phyloP scores from a whole-genome alignment of 176 grass and related monocot genomes.

The Saccharum officinarum region DNA sequence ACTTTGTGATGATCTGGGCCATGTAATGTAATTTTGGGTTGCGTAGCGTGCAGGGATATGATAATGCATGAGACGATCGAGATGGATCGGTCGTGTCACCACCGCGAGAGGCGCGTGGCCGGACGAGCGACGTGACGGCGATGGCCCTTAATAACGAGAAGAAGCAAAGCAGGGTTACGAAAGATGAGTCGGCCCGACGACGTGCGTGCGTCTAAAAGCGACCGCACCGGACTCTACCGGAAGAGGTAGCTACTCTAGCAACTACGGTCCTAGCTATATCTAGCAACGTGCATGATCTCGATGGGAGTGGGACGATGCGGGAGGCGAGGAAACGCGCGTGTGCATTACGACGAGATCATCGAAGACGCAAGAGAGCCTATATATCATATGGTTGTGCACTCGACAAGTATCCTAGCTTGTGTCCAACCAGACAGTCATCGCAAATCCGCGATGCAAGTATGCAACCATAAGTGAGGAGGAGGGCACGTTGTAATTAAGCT shows the following conservation, averaged over 20 bases:
- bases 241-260: neutral
- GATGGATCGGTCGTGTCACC: neutral
- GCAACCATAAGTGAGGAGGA: neutral
- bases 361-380: neutral
- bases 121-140: constrained; percentile 5
- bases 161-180: neutral
- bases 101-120: neutral
- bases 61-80: neutral
- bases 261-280: neutral
- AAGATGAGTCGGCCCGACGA: constrained; percentile 21
- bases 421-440: neutral
- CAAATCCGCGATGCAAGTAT: neutral
- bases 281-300: neutral
- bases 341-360: neutral
- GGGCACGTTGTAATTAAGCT: neutral
- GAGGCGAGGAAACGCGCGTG: neutral
- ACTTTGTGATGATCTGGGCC: too few species aligned
- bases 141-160: constrained; percentile 22
- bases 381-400: neutral
- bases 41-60: too few species aligned
- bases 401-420: constrained; percentile 23
- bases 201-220: constrained; percentile 29
- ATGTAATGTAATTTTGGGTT: too few species aligned
- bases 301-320: neutral
- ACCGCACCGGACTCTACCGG: neutral